These are phyloP conservation scores for Rhodomyrtus psidioides DNA, from an alignment of 441 rosid species.

Conservation along the genomic window DNA sequence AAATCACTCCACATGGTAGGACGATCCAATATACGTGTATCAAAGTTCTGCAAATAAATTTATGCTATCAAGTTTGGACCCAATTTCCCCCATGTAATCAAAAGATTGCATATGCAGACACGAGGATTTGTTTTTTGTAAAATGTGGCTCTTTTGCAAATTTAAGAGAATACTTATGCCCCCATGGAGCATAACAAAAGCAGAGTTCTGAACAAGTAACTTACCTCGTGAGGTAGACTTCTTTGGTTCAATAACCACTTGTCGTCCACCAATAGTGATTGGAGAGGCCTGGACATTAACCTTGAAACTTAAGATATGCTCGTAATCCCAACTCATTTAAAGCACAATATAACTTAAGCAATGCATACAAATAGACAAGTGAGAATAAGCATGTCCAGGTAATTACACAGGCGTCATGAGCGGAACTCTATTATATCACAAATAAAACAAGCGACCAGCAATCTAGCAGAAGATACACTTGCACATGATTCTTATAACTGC, in stretches of 20 bases:
- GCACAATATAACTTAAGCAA: background rate
- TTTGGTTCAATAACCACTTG: constrained; percentile 76
- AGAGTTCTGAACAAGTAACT: constrained; percentile 19
- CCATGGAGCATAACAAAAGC: background rate
- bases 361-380: background rate
- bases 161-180: background rate
- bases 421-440: background rate
- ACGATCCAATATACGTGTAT: background rate
- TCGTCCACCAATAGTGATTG: constrained; percentile 59
- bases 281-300: constrained; percentile 64
- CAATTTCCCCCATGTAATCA: background rate
- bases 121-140: background rate
- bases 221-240: constrained; percentile 85
- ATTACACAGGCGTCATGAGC: background rate
- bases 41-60: background rate
- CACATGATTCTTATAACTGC: background rate
- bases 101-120: background rate
- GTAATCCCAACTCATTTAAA: background rate
- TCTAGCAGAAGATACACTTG: background rate
- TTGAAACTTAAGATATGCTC: background rate
- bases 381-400: background rate
- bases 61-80: background rate
- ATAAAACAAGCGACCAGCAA: background rate
- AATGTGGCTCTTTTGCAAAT: background rate
- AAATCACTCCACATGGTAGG: background rate